Evolutionary conservation across 179 eudicot genomes (phyloP), one percentile per base, ranked within the genome.

Genomic region (Beta corolliflora): DNA sequence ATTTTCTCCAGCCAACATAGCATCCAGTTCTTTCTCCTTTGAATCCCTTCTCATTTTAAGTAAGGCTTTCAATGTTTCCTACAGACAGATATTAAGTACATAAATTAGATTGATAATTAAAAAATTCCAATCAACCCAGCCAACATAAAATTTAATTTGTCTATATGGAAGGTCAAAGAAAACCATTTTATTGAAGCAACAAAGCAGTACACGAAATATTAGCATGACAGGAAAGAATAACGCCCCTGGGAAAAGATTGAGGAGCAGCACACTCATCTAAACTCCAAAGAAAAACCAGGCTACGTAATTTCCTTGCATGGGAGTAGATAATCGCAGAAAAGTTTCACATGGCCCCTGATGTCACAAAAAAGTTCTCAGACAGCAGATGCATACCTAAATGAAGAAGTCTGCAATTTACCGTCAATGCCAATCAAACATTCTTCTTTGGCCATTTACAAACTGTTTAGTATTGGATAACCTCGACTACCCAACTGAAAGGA

Each of bases 11-110:
- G 98, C 61, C 80, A 97, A 84, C 85, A 97, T 84, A 81, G 99
- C 99, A 81, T 91, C 94, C 56, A 94, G 93, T 86, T 97, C 99
- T 84, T 90, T 97, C 88, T 93, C 98, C 84, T 92, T 92, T 73
- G 91, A 78, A 80, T 79, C 87, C 82, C 81, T 89, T 89, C 99
- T 93, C 92, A 94, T 89, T 58, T 25, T 81, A 77, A 88, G 86
- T 77, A 94, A 85, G 76, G 99, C 97, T 11, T 93, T 91, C 87
- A 94, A 12, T n/a, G 92, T 87, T 79, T 97, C 99, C 99, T 97
- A 72, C 79, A 80, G 77, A 66, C 55, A 74, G 31, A 50, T 19
- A 55, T 16, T 4, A 36, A 76, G 46, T 72, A 71, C 48, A 63
- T 71, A 63, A 60, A 48, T 73, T 45, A 78, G 67, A 78, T 75